Percentiles rank a stretch among this genome's conserved stretches.
Conservation (phyloP, 208 protist genomes). For the Tritrichomonas foetus region DNA sequence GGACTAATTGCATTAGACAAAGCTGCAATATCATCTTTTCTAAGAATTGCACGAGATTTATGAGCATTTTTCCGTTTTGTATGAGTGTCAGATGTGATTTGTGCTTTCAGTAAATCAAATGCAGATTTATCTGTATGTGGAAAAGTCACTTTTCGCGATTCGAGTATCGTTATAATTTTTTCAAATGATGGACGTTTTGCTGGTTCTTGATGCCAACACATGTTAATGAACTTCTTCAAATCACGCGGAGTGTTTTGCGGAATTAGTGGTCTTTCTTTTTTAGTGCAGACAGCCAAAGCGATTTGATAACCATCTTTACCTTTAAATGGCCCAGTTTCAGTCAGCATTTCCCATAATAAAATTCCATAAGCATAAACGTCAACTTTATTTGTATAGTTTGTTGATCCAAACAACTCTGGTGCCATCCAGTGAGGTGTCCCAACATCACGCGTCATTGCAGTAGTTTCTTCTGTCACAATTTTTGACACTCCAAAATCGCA, state of each 20-base stretch:
- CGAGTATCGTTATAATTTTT: neutral
- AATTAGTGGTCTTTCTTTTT: neutral
- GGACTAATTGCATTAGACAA: too few relatives aligned
- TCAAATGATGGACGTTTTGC: neutral
- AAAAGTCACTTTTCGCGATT: neutral
- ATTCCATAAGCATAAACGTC: conserved; percentile 28
- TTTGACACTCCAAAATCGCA: neutral
- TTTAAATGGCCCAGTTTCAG: neutral
- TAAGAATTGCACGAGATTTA: too few relatives aligned
- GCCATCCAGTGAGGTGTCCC: conserved; percentile 38
- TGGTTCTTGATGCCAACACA: neutral
- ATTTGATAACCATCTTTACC: neutral
- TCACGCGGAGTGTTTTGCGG: neutral
- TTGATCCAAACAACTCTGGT: neutral
- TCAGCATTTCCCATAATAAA: conserved; percentile 9
- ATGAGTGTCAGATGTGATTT: neutral
- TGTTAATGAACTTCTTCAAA: neutral
- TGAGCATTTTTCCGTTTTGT: too few relatives aligned
- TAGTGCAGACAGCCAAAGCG: neutral
- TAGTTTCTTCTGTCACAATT: neutral
- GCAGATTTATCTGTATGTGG: neutral
- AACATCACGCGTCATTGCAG: neutral
- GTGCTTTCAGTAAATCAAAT: neutral
- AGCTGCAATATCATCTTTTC: too few relatives aligned
- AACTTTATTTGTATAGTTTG: conserved; percentile 9